Conservation (phyloP, 2,329 filamentous ascomycete genomes). For the Pseudocercospora eumusae region DNA sequence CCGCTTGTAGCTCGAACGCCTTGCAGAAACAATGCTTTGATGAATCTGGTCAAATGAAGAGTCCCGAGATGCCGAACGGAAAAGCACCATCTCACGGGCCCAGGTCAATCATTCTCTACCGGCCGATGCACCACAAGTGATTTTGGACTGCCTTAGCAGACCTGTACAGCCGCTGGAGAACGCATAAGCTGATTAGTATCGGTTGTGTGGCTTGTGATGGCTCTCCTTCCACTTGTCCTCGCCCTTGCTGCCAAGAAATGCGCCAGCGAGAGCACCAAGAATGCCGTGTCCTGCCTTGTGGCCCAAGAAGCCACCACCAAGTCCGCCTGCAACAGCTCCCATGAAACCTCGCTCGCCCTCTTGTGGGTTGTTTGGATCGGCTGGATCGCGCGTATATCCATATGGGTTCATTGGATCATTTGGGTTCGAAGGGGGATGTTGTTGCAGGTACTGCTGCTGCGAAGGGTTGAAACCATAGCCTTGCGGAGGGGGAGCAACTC, state of each 20-base stretch:
- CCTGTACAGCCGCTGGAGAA: background rate
- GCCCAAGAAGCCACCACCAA: slow-evolving; percentile 59
- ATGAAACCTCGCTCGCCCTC: slow-evolving; percentile 61
- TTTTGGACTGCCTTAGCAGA: background rate
- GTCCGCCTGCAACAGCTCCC: slow-evolving; percentile 58
- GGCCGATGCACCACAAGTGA: too few species aligned
- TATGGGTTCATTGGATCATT: slow-evolving; percentile 42
- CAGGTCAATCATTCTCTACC: too few species aligned
- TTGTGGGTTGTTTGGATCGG: slow-evolving; percentile 48
- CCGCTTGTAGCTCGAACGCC: background rate
- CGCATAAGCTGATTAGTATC: background rate
- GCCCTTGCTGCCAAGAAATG: slow-evolving; percentile 53
- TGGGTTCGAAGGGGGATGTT: slow-evolving; percentile 38
- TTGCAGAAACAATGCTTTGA: background rate
- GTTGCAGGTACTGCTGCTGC: slow-evolving; percentile 25
- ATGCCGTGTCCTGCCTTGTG: slow-evolving; percentile 60
- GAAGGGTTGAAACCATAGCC: slow-evolving; percentile 22
- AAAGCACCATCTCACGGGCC: background rate
- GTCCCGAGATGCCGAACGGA: background rate
- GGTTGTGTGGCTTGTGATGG: slow-evolving; percentile 13
- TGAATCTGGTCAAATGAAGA: background rate
- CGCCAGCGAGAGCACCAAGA: slow-evolving; percentile 57
- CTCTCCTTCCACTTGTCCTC: slow-evolving; percentile 14
- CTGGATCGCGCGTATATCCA: slow-evolving; percentile 37
- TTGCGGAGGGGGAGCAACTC: slow-evolving; percentile 33